Percentiles rank a stretch among this genome's conserved stretches.
phyloP scores from a whole-genome alignment of 306 rosid species.

The Dalbergia cultrata region DNA sequence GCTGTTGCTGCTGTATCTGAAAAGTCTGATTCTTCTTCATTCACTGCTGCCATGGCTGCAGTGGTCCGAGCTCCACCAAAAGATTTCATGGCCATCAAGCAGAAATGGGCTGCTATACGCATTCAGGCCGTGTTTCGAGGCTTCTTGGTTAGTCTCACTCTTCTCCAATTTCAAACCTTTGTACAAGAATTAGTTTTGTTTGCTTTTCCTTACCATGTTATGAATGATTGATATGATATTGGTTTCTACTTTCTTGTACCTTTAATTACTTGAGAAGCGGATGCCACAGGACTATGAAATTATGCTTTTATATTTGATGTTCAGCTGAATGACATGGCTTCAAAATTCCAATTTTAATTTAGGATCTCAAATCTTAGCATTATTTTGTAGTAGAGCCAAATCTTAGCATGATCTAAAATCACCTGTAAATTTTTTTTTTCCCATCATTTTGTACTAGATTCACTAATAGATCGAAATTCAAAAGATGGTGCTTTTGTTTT shows the following conservation, averaged over 20 bases:
- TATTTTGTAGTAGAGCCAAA: too few species aligned
- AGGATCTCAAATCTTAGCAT: constrained; percentile 14
- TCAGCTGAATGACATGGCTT: neutral
- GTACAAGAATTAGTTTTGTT: neutral
- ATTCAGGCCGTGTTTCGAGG: constrained; percentile 85
- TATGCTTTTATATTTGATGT: too few species aligned
- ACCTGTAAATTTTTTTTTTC: neutral
- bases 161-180: constrained; percentile 23
- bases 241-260: too few species aligned
- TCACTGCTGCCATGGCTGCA: constrained; percentile 72
- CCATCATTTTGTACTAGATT: neutral
- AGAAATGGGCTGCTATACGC: constrained; percentile 86
- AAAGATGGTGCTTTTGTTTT: neutral
- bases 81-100: constrained; percentile 67
- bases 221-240: neutral
- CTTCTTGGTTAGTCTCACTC: constrained; percentile 62
- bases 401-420: constrained; percentile 3
- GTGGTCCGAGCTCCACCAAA: constrained; percentile 76
- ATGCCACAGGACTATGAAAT: too few species aligned
- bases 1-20: constrained; percentile 37
- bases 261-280: too few species aligned
- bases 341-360: constrained; percentile 18
- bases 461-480: constrained; percentile 9
- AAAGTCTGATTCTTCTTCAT: constrained; percentile 52
- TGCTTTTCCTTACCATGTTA: neutral